Evolutionary conservation across 768 basidiomycete genomes (phyloP), one percentile per base, ranked within the genome.

Genomic region (Strobilomyces echinocephalus): DNA sequence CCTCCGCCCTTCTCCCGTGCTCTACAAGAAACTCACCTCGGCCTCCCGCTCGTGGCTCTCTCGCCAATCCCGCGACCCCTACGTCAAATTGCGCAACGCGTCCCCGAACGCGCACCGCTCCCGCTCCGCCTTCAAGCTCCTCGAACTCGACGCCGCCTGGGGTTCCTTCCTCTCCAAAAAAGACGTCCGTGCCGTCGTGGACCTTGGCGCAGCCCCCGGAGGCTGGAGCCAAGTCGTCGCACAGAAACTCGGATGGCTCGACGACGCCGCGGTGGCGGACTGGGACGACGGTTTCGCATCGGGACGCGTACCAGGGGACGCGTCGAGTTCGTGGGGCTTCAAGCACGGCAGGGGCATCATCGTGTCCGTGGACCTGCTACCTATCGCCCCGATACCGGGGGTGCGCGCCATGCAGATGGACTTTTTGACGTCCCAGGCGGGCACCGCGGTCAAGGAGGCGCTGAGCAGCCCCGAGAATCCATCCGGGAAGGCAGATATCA

Each of bases 181-280:
- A 24, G 76, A 86, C 50, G 80, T 87, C 5, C 74, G 68, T 2
- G 75, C 79, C 16, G 82, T 95, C 0, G 82, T 95, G 1, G 95
- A 97, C 69, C 79, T 97, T 20, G 95, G 95, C 15, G 90, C 90
- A 0, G 91, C 93, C 0, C 95, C 95, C 0, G 94, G 94, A 0
- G 92, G 92, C 0, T 98, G 95, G 95, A 88, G 87, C 46, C 94
- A 97, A 64, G 93, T 93, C 11, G 84, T 82, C 14, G 79, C 82
- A 0, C 75, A 74, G 31, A 78, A 80, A 52, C 65, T 90, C n/a
- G 83, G 84, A 3, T 82, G 79, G 76, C 60, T 58, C 31, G 54
- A 61, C 26, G 36, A 61, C 26, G 36, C 26, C 9, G 45, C 54
- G 33, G 28, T 47, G 21, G 31, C 52, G 40, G 49, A 54, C 39